A percentile compares a stretch with the other conserved stretches of the same genome.
Conservation (phyloP, 495 filamentous ascomycete species). For the Trichoderma virens region DNA sequence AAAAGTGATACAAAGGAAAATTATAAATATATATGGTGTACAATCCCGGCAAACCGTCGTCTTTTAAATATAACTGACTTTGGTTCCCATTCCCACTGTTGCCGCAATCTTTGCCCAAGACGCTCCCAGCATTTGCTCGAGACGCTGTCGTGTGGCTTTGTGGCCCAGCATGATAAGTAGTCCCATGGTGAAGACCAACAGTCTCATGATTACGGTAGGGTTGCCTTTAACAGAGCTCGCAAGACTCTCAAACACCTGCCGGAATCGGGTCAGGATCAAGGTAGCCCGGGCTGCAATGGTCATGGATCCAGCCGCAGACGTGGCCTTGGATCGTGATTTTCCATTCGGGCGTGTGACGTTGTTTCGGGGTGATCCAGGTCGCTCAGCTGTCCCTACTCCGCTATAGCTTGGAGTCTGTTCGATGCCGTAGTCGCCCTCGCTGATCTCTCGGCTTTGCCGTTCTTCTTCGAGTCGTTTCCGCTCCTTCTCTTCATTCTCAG, state of each 20-base stretch:
- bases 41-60: background rate
- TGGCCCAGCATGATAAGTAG: constrained; percentile 70
- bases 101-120: constrained; percentile 77
- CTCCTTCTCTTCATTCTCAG: constrained; percentile 49
- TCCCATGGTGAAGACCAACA: constrained; percentile 74
- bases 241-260: constrained; percentile 55
- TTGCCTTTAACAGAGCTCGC: constrained; percentile 57
- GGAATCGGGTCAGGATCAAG: constrained; percentile 45
- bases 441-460: constrained; percentile 30
- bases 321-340: constrained; percentile 11
- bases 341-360: constrained; percentile 9
- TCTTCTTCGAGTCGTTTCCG: constrained; percentile 37
- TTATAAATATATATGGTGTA: constrained; percentile 16
- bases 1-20: constrained; percentile 1
- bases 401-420: constrained; percentile 38
- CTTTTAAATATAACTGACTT: constrained; percentile 85
- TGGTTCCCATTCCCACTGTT: constrained; percentile 94
- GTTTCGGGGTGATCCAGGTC: constrained; percentile 16
- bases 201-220: constrained; percentile 65
- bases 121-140: constrained; percentile 55
- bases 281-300: constrained; percentile 31
- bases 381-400: constrained; percentile 24
- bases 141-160: constrained; percentile 64
- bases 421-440: constrained; percentile 40
- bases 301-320: constrained; percentile 20